Percentiles rank a stretch among this genome's conserved stretches.
Evolutionary conservation across 2,329 filamentous ascomycete genomes (phyloP).

Genomic region (Fusarium sp.): DNA sequence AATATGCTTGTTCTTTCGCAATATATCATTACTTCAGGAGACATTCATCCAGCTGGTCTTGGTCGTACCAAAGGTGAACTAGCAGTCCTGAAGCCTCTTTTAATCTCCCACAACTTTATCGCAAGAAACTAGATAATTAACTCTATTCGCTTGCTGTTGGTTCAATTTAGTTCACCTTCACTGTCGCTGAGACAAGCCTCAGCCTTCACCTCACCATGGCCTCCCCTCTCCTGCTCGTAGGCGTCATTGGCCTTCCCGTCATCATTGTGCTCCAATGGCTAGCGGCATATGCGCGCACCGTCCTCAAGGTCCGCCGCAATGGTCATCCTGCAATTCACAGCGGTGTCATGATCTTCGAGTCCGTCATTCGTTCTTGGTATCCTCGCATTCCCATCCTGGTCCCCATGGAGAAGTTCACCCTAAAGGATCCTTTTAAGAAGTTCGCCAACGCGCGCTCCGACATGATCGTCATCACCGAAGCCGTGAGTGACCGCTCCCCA

Average conservation of each 20-base stretch:
- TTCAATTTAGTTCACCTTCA: background rate
- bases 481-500: fast-evolving
- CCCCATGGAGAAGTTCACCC: background rate
- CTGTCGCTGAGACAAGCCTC: background rate
- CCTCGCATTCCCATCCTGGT: background rate
- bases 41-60: background rate
- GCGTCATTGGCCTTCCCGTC: background rate
- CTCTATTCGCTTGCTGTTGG: fast-evolving
- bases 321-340: background rate
- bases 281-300: background rate
- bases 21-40: background rate
- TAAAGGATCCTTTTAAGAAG: background rate
- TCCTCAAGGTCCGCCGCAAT: background rate
- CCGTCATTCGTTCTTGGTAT: background rate
- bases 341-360: background rate
- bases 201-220: background rate
- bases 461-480: background rate
- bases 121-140: no score
- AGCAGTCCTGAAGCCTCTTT: background rate
- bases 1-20: fast-evolving
- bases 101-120: no score
- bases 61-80: background rate
- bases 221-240: background rate
- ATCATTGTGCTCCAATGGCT: background rate
- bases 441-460: background rate